Percentiles rank a stretch among this genome's conserved stretches.
Conservation (phyloP, 176 grass and related monocot genomes). For the Poa annua region DNA sequence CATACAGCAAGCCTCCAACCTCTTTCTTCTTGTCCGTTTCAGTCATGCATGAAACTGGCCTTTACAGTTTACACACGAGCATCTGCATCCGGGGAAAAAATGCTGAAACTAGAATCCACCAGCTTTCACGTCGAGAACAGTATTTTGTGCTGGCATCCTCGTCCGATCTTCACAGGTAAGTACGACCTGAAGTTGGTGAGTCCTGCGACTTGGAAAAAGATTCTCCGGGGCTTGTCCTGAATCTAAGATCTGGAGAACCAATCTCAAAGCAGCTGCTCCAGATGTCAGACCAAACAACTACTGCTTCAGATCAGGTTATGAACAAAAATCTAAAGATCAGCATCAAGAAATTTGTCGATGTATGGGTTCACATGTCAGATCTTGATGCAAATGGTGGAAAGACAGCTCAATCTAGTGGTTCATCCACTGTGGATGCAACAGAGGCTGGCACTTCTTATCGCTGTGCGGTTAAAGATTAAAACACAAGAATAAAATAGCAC, state of each 20-base stretch:
- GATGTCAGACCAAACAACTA: constrained; percentile 34
- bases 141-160: background rate
- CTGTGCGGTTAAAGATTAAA: background rate
- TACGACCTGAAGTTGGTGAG: no score
- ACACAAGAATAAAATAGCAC: background rate
- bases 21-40: constrained; percentile 50
- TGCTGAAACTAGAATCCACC: background rate
- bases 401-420: background rate
- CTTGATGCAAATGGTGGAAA: constrained; percentile 16
- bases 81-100: background rate
- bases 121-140: constrained; percentile 36
- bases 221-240: no score
- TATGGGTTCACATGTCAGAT: constrained; percentile 29
- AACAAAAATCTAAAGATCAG: background rate
- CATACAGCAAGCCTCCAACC: background rate
- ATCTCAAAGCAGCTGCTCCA: constrained; percentile 28
- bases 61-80: constrained; percentile 4
- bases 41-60: constrained; percentile 24
- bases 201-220: no score
- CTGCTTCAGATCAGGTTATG: constrained; percentile 24
- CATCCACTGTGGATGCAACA: background rate
- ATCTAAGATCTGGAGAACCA: constrained; percentile 22
- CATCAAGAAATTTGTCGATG: constrained; percentile 1
- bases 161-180: constrained; percentile 16
- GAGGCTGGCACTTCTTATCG: constrained; percentile 18